Percentiles rank a stretch among this genome's conserved stretches.
Evolutionary conservation across 2,329 filamentous ascomycete genomes (phyloP).

Genomic region (Ceratocystis cacaofunesta): DNA sequence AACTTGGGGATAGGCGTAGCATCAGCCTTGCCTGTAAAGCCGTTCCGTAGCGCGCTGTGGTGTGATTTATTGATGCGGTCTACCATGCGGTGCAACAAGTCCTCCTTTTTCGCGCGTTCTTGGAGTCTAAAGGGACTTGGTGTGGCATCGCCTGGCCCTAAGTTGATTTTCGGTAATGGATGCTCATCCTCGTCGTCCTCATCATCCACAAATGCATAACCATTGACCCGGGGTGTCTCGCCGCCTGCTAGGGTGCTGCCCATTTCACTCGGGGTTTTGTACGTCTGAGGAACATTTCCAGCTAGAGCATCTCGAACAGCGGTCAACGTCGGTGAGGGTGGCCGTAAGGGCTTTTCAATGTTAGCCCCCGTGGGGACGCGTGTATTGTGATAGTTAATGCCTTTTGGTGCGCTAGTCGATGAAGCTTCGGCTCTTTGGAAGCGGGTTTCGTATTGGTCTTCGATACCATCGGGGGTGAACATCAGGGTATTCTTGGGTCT

Average conservation of each 20-base stretch:
- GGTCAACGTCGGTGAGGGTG: conserved; percentile 69
- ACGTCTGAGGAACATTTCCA: conserved; percentile 47
- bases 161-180: conserved; percentile 33
- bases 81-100: conserved; percentile 72
- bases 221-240: conserved; percentile 74
- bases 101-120: conserved; percentile 61
- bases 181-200: conserved; percentile 35
- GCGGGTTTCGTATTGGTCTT: conserved; percentile 45
- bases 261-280: conserved; percentile 42
- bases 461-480: conserved; percentile 58
- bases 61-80: conserved; percentile 64
- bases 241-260: conserved; percentile 32
- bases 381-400: conserved; percentile 71
- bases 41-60: conserved; percentile 43
- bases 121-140: conserved; percentile 70
- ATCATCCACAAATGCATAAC: conserved; percentile 88
- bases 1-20: conserved; percentile 54
- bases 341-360: conserved; percentile 30
- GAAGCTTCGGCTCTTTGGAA: conserved; percentile 52
- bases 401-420: conserved; percentile 61
- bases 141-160: conserved; percentile 45
- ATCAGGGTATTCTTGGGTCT: conserved; percentile 71
- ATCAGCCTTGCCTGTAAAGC: conserved; percentile 44
- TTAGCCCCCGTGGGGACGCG: conserved; percentile 29
- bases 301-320: conserved; percentile 73